Evolutionary conservation across 371 early-diverging fungal genomes (phyloP), one percentile per base, ranked within the genome.

Genomic region (Umbelopsis sp.): DNA sequence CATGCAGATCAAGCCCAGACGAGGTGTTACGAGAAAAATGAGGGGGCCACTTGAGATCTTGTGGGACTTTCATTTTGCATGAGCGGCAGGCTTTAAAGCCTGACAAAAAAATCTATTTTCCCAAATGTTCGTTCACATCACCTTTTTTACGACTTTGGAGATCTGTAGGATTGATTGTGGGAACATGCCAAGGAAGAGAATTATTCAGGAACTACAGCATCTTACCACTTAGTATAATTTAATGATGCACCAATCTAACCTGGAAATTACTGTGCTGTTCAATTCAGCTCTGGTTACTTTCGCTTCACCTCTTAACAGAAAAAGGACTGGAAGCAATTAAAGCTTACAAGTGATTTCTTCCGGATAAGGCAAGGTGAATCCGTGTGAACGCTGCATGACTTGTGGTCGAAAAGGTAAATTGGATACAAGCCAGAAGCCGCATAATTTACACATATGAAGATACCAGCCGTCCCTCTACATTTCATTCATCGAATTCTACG

Each of bases 1-100:
- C 57, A 57, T 57, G 57, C 57, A 57, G 57, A 57, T 57, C 18
- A 57, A 57, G 57, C 57, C 57, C 57, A 57, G 57, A 24, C 57
- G 11, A 18, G 57, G 57, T 57, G 57, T 29, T 16, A 57, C 57
- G 35, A 57, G 16, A 18, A 25, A 29, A 16, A 25, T 57, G 57
- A 32, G 57, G 35, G 6, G 20, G 18, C 14, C n/a, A 18, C 1
- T 48, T 18, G 29, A 57, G 18, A 57, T 57, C 57, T 57, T 57
- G 57, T 57, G 57, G 29, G 57, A 57, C 57, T 35, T 22, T 57
- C 35, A 18, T 35, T 35, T 57, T 57, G 18, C 8, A 57, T 57
- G 32, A 35, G 57, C 57, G 52, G 52, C 12, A 51, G 22, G 7
- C 12, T 41, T 41, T 41, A 57, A 53, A 57, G 32, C 29, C 37